Base-by-base conservation (phyloP, 805 yeast genomes). In the Spathaspora girioi region DNA sequence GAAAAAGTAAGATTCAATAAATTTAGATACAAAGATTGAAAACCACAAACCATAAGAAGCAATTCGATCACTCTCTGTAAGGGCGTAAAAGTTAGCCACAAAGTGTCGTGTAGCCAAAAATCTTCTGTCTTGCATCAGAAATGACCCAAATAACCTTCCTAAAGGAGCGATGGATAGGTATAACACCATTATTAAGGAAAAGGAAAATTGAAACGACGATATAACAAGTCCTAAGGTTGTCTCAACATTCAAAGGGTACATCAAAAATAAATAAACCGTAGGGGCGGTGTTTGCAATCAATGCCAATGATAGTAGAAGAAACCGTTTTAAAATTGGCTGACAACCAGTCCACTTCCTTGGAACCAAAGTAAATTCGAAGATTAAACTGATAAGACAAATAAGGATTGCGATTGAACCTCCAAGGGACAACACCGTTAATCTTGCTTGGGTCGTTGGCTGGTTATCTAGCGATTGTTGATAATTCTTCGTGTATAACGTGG, bases 311-410 rank as follows among this genome's bases (percentile, higher is more conserved):
- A 83, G 65, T 2, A 80, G 58, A 0, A 71, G 5, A 23, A 84
- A 54, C 53, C 90, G 75, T 50, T 70, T 70, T 0, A 74, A 51
- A 3, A 87, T 62, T 1, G 87, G 83, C 50, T 77, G 83, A 6
- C 90, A 83, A 0, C 94, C 96, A 0, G 87, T 80, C 84, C 86
- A 87, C 42, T 71, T 70, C 54, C 94, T 70, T 5, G 96, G 94
- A 27, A 88, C 85, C 64, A 84, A 87, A 0, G 69, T 47, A 43
- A 73, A 70, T 63, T 89, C 96, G 31, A 80, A 73, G 0, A 82
- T 1, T 0, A 86, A 71, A 0, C 89, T 84, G 1, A 78, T 2
- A 1, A 87, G 58, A 51, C 84, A 82, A 23, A 87, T 76, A 1
- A 82, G 42, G 5, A 83, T 76, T 1, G 87, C 82, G 6, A 86